Evolutionary conservation across 2,329 filamentous ascomycete species (phyloP), one percentile per base, ranked within the genome.

Genomic region (Chrysoporthe deuterocubensis): DNA sequence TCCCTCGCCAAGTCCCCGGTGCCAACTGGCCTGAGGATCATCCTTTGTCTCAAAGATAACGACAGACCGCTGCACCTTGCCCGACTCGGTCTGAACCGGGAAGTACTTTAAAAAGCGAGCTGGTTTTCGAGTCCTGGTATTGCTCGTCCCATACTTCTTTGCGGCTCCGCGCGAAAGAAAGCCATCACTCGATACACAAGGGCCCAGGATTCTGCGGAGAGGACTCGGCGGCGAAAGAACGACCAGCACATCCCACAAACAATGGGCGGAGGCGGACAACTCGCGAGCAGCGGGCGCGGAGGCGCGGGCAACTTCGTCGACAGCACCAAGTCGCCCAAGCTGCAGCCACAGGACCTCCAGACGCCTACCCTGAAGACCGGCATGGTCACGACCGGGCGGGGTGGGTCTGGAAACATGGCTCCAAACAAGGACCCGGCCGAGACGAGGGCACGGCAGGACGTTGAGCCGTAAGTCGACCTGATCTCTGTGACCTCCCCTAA

Each of bases 381-480:
- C n/a, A 84, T 92, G 72, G 94, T 95, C 76, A 97, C 94, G 26
- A 97, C 94, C 3, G 94, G 94, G 67, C 92, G 94, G 63, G 94
- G 94, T 66, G 94, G 94, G 70, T 90, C 87, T 4, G 94, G 94
- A 69, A 97, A 97, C 82, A 97, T 97, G 91, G 89, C 91, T 60
- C 83, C 81, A 72, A 90, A 90, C 76, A 88, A 88, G 71, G 90
- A 96, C 73, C 88, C 90, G 3, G 81, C 84, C 54, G 88, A 92
- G 76, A 93, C 94, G 46, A 90, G 94, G 71, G 84, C 88, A 65
- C 89, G 89, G 54, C 95, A 98, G 79, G 94, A 97, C 74, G 92
- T 97, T 69, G 88, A 90, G 69, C 87, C 88, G 87, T 89, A 80
- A 76, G 86, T 82, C 16, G n/a, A 43, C n/a, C 11, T 21, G 32